These are phyloP conservation scores for Colletotrichum nymphaeae DNA, from an alignment of 2,329 filamentous ascomycete species.

Conservation along the genomic window DNA sequence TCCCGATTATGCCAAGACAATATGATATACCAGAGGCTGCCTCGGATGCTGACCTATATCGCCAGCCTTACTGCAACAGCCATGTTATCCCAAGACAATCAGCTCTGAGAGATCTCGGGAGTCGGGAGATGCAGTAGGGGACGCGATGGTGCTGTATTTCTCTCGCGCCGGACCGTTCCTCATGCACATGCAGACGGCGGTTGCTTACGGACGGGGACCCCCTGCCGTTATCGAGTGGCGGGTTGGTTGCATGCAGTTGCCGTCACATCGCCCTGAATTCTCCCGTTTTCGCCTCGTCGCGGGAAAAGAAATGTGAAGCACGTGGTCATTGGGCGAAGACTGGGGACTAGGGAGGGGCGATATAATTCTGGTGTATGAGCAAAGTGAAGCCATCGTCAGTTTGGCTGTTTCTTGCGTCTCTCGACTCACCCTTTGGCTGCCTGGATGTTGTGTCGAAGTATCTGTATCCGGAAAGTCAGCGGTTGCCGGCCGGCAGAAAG, in stretches of 20 bases:
- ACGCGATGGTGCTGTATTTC: constrained; percentile 21
- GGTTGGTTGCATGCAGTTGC: constrained; percentile 18
- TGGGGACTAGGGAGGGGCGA: not conserved
- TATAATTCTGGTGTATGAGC: not conserved
- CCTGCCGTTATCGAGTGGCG: constrained; percentile 16
- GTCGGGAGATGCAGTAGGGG: not conserved
- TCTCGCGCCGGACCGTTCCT: constrained; percentile 29
- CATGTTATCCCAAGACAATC: not conserved
- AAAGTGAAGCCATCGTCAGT: not conserved
- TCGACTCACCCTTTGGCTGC: not conserved
- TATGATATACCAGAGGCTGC: not conserved
- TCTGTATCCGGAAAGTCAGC: too few relatives aligned
- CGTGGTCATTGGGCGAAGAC: not conserved
- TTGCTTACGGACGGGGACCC: constrained; percentile 12
- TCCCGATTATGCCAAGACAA: too few relatives aligned
- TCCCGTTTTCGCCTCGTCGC: not conserved
- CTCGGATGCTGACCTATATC: not conserved
- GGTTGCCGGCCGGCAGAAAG: constrained; percentile 12
- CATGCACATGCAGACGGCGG: constrained; percentile 31
- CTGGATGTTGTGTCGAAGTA: not conserved
- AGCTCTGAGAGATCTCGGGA: not conserved
- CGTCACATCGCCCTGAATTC: constrained; percentile 6
- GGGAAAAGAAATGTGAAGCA: not conserved
- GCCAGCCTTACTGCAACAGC: not conserved
- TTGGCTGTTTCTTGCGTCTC: not conserved